Conservation (phyloP, 1,284 basidiomycete genomes). For the Cryptococcus sp. region DNA sequence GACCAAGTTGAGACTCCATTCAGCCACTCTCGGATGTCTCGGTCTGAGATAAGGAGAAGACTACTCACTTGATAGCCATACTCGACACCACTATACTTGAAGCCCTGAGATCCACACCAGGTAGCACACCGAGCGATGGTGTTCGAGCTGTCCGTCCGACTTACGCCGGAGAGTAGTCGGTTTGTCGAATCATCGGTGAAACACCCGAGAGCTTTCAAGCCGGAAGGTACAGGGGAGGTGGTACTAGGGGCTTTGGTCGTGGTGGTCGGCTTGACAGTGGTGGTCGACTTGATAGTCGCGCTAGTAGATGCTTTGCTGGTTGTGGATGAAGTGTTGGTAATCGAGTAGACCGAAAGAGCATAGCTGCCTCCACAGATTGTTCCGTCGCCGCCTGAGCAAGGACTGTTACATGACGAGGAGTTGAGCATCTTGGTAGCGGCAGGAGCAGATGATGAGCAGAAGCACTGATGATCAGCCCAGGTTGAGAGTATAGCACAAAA, state of each 20-base stretch:
- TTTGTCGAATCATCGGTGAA: conserved; percentile 30
- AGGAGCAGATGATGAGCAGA: conserved; percentile 2
- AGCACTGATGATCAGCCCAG: conserved; percentile 14
- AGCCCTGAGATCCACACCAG: conserved; percentile 9
- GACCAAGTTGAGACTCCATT: too few species aligned
- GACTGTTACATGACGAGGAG: not conserved
- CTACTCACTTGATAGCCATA: not conserved
- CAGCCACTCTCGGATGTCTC: too few species aligned
- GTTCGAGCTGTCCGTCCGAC: not conserved
- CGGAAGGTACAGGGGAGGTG: conserved; percentile 4
- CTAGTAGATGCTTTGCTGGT: not conserved
- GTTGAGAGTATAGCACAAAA: not conserved
- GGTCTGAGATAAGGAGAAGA: not conserved
- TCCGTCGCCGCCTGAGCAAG: not conserved
- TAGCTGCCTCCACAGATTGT: conserved; percentile 1
- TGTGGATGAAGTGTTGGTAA: not conserved
- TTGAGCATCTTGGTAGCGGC: not conserved
- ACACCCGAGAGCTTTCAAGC: conserved; percentile 26
- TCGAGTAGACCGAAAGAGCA: not conserved
- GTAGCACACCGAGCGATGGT: not conserved
- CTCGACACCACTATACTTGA: conserved; percentile 15
- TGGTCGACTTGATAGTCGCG: conserved; percentile 1
- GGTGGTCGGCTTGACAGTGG: conserved; percentile 3
- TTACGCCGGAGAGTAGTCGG: not conserved
- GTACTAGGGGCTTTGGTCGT: conserved; percentile 4